Conservation (phyloP, 2,329 filamentous ascomycete species). For the Monosporascus sp. region DNA sequence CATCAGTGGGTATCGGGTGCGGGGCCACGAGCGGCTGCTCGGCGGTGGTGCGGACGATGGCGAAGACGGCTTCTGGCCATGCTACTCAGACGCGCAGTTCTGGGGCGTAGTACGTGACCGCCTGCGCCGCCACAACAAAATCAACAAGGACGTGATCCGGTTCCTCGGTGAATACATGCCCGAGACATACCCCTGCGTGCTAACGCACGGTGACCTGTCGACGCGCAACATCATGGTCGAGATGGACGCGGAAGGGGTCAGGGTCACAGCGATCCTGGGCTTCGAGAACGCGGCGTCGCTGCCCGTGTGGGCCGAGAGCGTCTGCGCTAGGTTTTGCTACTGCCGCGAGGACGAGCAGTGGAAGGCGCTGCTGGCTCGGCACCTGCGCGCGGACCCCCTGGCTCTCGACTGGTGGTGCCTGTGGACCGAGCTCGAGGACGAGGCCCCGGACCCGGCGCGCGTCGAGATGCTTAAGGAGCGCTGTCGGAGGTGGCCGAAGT, state of each 20-base stretch:
- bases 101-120: slow-evolving; percentile 12
- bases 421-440: slow-evolving; percentile 15
- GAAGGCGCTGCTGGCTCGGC: slow-evolving; percentile 18
- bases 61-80: slow-evolving; percentile 14
- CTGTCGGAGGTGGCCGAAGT: slow-evolving; percentile 17
- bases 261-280: slow-evolving; percentile 16
- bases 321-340: slow-evolving; percentile 19
- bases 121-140: slow-evolving; percentile 3
- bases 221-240: slow-evolving; percentile 16
- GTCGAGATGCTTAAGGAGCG: slow-evolving; percentile 12
- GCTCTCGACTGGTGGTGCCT: slow-evolving; percentile 23
- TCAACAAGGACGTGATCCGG: slow-evolving; percentile 8
- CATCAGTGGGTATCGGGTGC: slow-evolving; percentile 13
- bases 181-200: slow-evolving; percentile 14
- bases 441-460: background rate
- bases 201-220: slow-evolving; percentile 26
- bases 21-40: slow-evolving; percentile 16
- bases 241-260: slow-evolving; percentile 1
- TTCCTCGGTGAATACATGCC: slow-evolving; percentile 18
- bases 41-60: background rate
- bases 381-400: slow-evolving; percentile 11
- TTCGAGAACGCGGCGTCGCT: slow-evolving; percentile 19
- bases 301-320: slow-evolving; percentile 21
- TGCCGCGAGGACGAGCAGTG: slow-evolving; percentile 23
- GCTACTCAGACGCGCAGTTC: slow-evolving; percentile 14